Evolutionary conservation across 2,329 filamentous ascomycete species (phyloP).

Genomic region (Pyricularia sp.): DNA sequence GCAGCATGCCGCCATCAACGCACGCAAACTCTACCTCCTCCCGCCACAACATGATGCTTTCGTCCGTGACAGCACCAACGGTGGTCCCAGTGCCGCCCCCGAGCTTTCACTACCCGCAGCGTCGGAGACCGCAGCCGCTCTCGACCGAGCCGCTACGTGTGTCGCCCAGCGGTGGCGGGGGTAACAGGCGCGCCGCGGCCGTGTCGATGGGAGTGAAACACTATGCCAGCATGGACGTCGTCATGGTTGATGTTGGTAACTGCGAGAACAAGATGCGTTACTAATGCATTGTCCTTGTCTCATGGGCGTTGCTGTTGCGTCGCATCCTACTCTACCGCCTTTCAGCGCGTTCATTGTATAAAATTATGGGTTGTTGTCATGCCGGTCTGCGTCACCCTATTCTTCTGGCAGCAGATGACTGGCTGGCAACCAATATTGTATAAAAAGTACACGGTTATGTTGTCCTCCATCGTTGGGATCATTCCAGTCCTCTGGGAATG

Average conservation of each 20-base stretch:
- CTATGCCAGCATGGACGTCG: neutral
- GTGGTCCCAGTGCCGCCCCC: constrained; percentile 10
- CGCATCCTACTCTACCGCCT: neutral
- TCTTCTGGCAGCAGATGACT: neutral
- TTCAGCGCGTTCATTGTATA: neutral
- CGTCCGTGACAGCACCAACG: neutral
- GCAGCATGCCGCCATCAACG: neutral
- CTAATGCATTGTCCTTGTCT: neutral
- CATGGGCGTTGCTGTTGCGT: neutral
- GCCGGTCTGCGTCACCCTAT: neutral
- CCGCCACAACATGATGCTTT: constrained; percentile 1
- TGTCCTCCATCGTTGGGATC: neutral
- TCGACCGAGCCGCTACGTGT: neutral
- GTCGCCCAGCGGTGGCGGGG: neutral
- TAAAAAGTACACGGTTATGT: neutral
- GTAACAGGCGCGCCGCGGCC: neutral
- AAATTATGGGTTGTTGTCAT: neutral
- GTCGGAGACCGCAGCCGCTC: constrained; percentile 9
- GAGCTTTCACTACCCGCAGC: constrained; percentile 21
- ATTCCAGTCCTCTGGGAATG: neutral
- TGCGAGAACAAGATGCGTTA: constrained; percentile 1
- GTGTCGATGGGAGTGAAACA: neutral
- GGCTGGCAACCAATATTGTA: neutral
- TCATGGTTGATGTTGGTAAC: neutral
- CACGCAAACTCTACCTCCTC: constrained; percentile 1